A percentile compares a stretch with the other conserved stretches of the same genome.
Evolutionary conservation across 768 basidiomycete species (phyloP).

Genomic region (Pisolithus marmoratus): DNA sequence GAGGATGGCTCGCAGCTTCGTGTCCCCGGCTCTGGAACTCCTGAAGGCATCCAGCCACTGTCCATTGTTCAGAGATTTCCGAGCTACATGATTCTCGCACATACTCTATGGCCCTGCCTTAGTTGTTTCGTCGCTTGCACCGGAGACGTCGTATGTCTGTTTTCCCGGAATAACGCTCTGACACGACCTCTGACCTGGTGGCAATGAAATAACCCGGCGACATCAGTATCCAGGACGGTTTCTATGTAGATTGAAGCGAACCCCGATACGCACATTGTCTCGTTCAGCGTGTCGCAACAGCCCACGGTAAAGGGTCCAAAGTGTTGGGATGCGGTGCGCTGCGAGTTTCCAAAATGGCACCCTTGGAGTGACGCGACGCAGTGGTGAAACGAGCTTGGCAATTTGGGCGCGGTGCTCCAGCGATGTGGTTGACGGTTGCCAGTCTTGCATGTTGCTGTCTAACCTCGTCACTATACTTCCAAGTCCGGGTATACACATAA

Average conservation of each 20-base stretch:
- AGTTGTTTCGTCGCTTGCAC: conserved; percentile 42
- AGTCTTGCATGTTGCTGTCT: too few relatives aligned
- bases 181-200: conserved; percentile 56
- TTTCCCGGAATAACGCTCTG: conserved; percentile 45
- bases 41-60: conserved; percentile 60
- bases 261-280: conserved; percentile 40
- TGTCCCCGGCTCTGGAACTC: conserved; percentile 50
- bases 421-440: conserved; percentile 24
- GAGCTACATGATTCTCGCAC: conserved; percentile 11
- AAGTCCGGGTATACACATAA: too few relatives aligned
- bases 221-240: too few relatives aligned
- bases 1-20: conserved; percentile 40
- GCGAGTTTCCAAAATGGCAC: conserved; percentile 64
- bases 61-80: neutral
- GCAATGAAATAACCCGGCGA: conserved; percentile 2
- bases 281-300: conserved; percentile 53
- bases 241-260: too few relatives aligned
- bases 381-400: conserved; percentile 45
- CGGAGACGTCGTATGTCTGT: conserved; percentile 51
- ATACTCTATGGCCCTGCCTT: conserved; percentile 51
- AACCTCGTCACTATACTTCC: too few relatives aligned
- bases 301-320: conserved; percentile 72
- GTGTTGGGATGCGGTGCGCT: conserved; percentile 70
- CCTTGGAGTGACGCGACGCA: conserved; percentile 54
- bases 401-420: conserved; percentile 48